A percentile compares a stretch with the other conserved stretches of the same genome.
Evolutionary conservation across 345 rosid genomes (phyloP).

Genomic region (Diplotaxis tenuifolia): DNA sequence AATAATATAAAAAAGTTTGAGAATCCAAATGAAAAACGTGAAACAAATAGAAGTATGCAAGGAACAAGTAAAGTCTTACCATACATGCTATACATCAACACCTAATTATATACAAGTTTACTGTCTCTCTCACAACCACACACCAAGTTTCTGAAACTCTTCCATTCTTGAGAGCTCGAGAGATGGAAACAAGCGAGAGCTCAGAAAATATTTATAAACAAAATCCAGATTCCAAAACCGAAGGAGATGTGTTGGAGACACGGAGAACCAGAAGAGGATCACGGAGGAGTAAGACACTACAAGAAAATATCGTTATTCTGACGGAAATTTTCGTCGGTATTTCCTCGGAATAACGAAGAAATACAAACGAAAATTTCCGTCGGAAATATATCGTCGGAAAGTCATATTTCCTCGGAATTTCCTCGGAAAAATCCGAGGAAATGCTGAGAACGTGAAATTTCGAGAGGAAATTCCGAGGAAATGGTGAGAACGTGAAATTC

Average conservation of each 20-base stretch:
- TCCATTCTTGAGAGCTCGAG: conserved; percentile 49
- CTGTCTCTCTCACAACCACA: neutral
- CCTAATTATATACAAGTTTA: neutral
- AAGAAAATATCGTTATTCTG: too few relatives aligned
- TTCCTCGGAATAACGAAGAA: too few relatives aligned
- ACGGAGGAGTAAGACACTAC: neutral
- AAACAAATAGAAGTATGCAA: neutral
- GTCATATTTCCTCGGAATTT: too few relatives aligned
- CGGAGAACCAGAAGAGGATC: conserved; percentile 23
- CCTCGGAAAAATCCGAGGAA: too few relatives aligned
- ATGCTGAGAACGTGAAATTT: too few relatives aligned
- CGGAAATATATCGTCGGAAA: too few relatives aligned
- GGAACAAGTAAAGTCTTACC: conserved; percentile 13
- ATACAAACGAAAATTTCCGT: too few relatives aligned
- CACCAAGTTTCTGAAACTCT: neutral
- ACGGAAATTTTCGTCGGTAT: too few relatives aligned
- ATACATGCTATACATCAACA: neutral
- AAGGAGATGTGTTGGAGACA: conserved; percentile 41
- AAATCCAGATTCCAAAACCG: conserved; percentile 27
- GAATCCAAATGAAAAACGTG: conserved; percentile 25
- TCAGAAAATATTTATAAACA: conserved; percentile 8
- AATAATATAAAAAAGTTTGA: neutral
- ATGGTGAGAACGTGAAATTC: too few relatives aligned
- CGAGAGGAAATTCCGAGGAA: too few relatives aligned
- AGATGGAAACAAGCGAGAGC: conserved; percentile 42